phyloP scores from a whole-genome alignment of 495 filamentous ascomycete species.

The Hypoxylon perforatum region DNA sequence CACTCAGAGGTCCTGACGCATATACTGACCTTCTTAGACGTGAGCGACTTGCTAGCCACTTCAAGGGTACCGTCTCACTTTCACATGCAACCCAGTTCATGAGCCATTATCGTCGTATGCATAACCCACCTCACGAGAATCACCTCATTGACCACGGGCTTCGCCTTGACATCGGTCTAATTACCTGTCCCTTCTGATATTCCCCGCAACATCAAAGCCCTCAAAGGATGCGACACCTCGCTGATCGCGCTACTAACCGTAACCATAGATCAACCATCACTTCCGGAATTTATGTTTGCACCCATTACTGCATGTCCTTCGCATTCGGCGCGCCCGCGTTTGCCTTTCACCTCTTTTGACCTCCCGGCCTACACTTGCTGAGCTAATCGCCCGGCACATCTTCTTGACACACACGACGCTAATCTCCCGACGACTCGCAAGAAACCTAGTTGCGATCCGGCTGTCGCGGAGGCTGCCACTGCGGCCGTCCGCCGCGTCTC shows the following conservation, averaged over 20 bases:
- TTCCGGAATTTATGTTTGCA: constrained; percentile 64
- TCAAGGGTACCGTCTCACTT: constrained; percentile 58
- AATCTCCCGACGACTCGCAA: constrained; percentile 63
- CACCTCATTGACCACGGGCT: constrained; percentile 19
- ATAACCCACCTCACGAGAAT: constrained; percentile 15
- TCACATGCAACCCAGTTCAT: constrained; percentile 36
- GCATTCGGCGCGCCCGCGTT: constrained; percentile 62
- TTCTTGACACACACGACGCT: constrained; percentile 67
- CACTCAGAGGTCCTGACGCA: constrained; percentile 67
- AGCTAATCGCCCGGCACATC: constrained; percentile 65
- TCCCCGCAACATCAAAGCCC: constrained; percentile 12
- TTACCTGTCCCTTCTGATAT: constrained; percentile 13
- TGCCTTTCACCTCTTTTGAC: constrained; percentile 59
- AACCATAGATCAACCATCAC: constrained; percentile 63
- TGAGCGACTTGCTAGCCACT: constrained; percentile 65
- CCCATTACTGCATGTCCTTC: constrained; percentile 65
- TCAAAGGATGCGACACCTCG: constrained; percentile 17
- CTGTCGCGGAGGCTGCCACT: constrained; percentile 56
- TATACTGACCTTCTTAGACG: constrained; percentile 66
- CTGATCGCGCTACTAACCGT: constrained; percentile 28
- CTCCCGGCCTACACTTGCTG: constrained; percentile 63
- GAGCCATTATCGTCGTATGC: constrained; percentile 37
- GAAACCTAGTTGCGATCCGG: constrained; percentile 62
- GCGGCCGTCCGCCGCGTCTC: constrained; percentile 54
- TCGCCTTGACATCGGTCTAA: constrained; percentile 31